Conservation (phyloP, 331 rosid species). For the Malus hybrid region DNA sequence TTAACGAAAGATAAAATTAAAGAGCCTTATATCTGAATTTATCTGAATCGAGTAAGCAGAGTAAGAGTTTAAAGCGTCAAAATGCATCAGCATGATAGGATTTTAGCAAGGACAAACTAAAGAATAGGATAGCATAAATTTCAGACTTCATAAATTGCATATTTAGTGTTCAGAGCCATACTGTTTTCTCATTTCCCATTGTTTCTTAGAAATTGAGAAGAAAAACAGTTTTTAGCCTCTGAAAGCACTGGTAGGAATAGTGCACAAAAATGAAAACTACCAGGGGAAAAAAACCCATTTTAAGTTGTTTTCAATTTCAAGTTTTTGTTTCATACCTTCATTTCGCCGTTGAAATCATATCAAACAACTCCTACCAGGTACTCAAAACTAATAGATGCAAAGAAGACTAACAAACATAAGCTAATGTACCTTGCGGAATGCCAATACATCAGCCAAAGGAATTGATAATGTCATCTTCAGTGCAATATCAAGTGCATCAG, state of each 20-base stretch:
- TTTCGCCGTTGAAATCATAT: not conserved
- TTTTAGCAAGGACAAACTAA: not conserved
- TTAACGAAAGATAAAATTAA: not conserved
- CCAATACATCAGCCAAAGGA: conserved; percentile 74
- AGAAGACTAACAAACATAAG: not conserved
- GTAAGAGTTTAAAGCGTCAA: not conserved
- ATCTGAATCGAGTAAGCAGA: not conserved
- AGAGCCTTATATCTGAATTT: not conserved
- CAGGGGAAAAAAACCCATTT: no score
- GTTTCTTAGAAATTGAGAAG: not conserved
- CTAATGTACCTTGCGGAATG: conserved; percentile 66
- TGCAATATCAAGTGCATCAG: conserved; percentile 70
- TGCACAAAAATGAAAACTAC: not conserved
- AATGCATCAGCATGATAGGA: not conserved
- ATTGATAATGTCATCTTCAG: conserved; percentile 67
- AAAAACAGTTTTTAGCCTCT: not conserved
- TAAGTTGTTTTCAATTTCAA: no score
- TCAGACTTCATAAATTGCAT: not conserved
- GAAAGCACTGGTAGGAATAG: not conserved
- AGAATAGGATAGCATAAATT: not conserved
- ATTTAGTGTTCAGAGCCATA: not conserved
- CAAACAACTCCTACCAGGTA: not conserved
- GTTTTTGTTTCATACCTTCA: no score
- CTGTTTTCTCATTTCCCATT: not conserved
- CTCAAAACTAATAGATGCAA: not conserved